A percentile compares a stretch with the other conserved stretches of the same genome.
Evolutionary conservation across 2,329 filamentous ascomycete genomes (phyloP).

Genomic region (Botrytis squamosa): DNA sequence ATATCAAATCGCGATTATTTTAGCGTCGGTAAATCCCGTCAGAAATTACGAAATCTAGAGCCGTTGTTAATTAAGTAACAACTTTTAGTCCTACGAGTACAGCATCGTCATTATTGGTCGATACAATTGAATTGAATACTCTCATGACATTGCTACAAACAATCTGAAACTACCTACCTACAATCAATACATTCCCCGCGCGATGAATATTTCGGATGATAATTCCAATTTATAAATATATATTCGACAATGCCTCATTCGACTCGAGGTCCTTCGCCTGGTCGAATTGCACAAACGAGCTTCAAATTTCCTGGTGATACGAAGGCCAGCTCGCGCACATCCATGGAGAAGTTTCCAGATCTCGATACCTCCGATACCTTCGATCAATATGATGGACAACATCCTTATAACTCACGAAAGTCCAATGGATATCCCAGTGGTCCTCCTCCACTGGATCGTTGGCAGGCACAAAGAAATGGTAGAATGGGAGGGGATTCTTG

Average conservation of each 20-base stretch:
- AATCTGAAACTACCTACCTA: constrained; percentile 23
- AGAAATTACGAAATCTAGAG: constrained; percentile 5
- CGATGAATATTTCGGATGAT: constrained; percentile 12
- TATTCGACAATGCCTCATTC: constrained; percentile 43
- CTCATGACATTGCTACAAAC: constrained; percentile 22
- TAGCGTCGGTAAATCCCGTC: constrained; percentile 28
- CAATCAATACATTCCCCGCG: constrained; percentile 15
- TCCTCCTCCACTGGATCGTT: constrained; percentile 49
- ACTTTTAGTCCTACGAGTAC: background rate
- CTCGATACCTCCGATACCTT: constrained; percentile 42
- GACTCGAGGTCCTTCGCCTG: constrained; percentile 42
- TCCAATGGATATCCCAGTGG: constrained; percentile 35
- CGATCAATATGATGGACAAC: constrained; percentile 26
- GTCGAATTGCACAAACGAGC: constrained; percentile 33
- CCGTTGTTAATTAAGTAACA: background rate
- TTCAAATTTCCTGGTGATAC: constrained; percentile 37
- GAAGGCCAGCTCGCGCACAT: constrained; percentile 32
- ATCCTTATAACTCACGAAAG: constrained; percentile 25
- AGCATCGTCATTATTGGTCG: constrained; percentile 5
- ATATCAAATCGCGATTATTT: constrained; percentile 31
- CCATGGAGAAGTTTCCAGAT: constrained; percentile 60
- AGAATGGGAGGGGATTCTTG: constrained; percentile 33
- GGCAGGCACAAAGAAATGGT: constrained; percentile 59
- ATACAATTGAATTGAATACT: constrained; percentile 13
- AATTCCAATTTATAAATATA: constrained; percentile 8